Evolutionary conservation across 2,329 filamentous ascomycete species (phyloP).

Genomic region (Claviceps purpurea): DNA sequence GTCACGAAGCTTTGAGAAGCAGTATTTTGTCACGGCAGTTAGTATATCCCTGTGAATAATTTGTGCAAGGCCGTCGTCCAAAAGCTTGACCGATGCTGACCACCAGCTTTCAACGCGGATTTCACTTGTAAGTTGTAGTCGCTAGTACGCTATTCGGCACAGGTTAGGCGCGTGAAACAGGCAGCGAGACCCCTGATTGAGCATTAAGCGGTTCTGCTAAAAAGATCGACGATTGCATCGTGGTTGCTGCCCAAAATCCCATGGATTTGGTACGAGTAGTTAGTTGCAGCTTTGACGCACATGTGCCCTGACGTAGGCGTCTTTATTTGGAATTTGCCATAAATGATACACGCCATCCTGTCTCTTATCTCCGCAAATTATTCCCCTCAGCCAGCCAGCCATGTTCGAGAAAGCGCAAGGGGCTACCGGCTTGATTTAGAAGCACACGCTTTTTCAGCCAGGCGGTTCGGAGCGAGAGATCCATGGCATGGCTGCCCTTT

Average conservation of each 20-base stretch:
- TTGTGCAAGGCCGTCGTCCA: background rate
- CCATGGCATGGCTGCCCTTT: too few species aligned
- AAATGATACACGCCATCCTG: background rate
- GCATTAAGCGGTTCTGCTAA: background rate
- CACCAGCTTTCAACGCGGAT: background rate
- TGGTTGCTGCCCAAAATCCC: background rate
- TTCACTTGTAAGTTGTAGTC: background rate
- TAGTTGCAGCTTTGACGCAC: background rate
- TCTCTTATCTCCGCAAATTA: conserved; percentile 5
- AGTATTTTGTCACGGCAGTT: background rate
- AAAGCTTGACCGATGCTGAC: background rate
- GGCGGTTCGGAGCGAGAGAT: background rate
- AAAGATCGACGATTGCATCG: background rate
- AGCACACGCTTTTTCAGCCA: background rate
- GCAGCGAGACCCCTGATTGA: background rate
- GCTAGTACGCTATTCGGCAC: background rate
- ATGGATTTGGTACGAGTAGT: background rate
- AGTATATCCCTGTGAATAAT: background rate
- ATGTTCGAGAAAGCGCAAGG: background rate
- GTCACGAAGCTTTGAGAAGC: background rate
- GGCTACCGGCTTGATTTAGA: background rate
- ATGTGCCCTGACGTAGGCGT: background rate
- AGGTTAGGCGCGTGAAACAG: background rate
- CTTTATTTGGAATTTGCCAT: background rate
- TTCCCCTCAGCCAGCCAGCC: background rate